Conservation (phyloP, 495 filamentous ascomycete genomes). For the Aspergillus sclerotioniger region DNA sequence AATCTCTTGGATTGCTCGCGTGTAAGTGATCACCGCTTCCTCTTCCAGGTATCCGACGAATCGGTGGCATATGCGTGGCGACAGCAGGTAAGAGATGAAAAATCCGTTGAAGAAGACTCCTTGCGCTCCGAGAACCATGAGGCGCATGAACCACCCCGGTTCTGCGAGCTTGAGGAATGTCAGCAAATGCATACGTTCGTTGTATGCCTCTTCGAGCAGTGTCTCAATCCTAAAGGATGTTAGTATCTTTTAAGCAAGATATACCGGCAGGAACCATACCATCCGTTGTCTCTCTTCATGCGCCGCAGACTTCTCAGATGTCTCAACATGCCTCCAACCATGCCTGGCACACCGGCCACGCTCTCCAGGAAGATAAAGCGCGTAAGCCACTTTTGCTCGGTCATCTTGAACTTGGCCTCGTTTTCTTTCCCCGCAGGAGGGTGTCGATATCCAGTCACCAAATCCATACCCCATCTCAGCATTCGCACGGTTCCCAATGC, state of each 20-base stretch:
- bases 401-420: slow-evolving; percentile 58
- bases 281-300: slow-evolving; percentile 92
- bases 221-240: slow-evolving; percentile 71
- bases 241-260: neutral
- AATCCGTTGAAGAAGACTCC: slow-evolving; percentile 93
- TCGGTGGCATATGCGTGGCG: slow-evolving; percentile 85
- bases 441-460: slow-evolving; percentile 70
- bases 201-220: slow-evolving; percentile 88
- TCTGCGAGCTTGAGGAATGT: slow-evolving; percentile 93
- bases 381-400: slow-evolving; percentile 72
- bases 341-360: slow-evolving; percentile 91
- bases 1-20: slow-evolving; percentile 78
- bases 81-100: slow-evolving; percentile 85
- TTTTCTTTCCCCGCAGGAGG: slow-evolving; percentile 48
- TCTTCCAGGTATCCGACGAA: slow-evolving; percentile 98
- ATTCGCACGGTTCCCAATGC: slow-evolving; percentile 61
- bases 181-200: slow-evolving; percentile 94
- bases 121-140: slow-evolving; percentile 79
- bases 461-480: slow-evolving; percentile 65
- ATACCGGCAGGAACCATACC: slow-evolving; percentile 46
- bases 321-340: slow-evolving; percentile 92
- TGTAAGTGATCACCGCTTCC: slow-evolving; percentile 95
- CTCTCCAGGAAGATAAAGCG: slow-evolving; percentile 92
- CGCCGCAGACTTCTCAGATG: slow-evolving; percentile 80
- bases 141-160: slow-evolving; percentile 83